Percentiles rank a stretch among this genome's conserved stretches.
Evolutionary conservation across 2,329 filamentous ascomycete species (phyloP).

Genomic region (Tetracladium maxilliforme): DNA sequence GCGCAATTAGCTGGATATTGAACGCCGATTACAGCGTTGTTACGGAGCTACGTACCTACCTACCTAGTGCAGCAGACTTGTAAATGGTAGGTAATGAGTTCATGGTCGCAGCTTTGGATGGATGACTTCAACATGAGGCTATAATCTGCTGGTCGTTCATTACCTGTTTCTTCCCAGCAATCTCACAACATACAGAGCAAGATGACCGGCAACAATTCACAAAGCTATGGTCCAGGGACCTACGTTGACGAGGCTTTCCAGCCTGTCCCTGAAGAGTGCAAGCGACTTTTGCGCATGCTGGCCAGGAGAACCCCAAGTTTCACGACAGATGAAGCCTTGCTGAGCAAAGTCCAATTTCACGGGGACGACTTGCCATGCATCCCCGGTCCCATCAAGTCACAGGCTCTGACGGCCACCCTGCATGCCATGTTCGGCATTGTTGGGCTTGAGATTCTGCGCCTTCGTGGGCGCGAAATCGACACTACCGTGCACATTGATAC

Average conservation of each 20-base stretch:
- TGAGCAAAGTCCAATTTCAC: conserved; percentile 20
- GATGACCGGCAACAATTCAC: too few relatives aligned
- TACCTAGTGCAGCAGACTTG: too few relatives aligned
- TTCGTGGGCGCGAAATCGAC: conserved; percentile 7
- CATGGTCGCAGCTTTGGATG: too few relatives aligned
- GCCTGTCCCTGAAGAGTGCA: conserved; percentile 19
- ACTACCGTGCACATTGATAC: conserved; percentile 3
- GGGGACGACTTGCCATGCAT: conserved; percentile 22
- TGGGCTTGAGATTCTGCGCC: conserved; percentile 20
- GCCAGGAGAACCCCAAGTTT: conserved; percentile 22
- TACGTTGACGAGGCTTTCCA: conserved; percentile 20
- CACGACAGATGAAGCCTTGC: conserved; percentile 15
- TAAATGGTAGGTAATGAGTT: too few relatives aligned
- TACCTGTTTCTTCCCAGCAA: too few relatives aligned
- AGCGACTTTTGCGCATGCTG: conserved; percentile 20
- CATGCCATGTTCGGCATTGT: conserved; percentile 26
- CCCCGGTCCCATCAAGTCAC: conserved; percentile 26
- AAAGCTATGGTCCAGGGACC: conserved; percentile 25
- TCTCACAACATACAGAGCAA: too few relatives aligned
- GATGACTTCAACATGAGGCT: too few relatives aligned
- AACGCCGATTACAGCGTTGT: too few relatives aligned
- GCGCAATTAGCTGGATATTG: too few relatives aligned
- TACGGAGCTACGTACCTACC: too few relatives aligned
- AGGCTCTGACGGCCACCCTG: conserved; percentile 22
- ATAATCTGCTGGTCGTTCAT: too few relatives aligned